Base-by-base conservation (phyloP, 164 flowering plant species). In the Vitis rupestris region DNA sequence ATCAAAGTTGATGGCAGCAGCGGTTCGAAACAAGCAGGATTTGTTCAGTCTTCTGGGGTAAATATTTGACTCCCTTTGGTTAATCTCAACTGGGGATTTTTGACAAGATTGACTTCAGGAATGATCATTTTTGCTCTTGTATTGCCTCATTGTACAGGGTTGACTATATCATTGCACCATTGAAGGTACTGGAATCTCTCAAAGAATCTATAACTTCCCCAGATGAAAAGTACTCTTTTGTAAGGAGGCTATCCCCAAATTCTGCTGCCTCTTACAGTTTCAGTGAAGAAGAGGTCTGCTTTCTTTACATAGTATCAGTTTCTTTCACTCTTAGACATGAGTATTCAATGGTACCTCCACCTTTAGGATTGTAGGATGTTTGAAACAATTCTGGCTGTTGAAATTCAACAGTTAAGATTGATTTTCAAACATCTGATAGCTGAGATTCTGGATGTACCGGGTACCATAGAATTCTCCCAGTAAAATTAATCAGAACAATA, bases 21-120 rank as follows among this genome's bases (percentile, higher is more conserved):
- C 99, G 48, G 88, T 96, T 72, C 85, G 99, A 48, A 96, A 93
- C 89, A 96, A 96, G 81, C 99, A 96, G 78, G 99, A 96, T 71
- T 72, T 96, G 31, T 90, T 89, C 77, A 89, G 86, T 79, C 92
- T 96, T 70, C 77, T 93, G 37, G 98, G 99, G 99, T 93, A 84
- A 74, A 60, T 31, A 59, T 37, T 27, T 50, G 37, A 16, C 16
- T 49, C 14, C 50, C 3, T 6, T 44, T 48, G 29, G 16, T 10
- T 58, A 2, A 56, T 62, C 50, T 10, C 55, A 8, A 50, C 63
- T 56, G 50, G 23, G 61, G 50, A 37, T 17, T 27, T 1, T 71
- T 58, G 17, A 11, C 15, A 12, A 54, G 9, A 51, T 29, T 59
- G 19, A 58, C 16, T 53, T 16, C 12, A 15, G 29, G 51, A 53